These are phyloP conservation scores for Scheffersomyces lignicola DNA, from an alignment of 1,139 yeast genomes.

Conservation along the genomic window DNA sequence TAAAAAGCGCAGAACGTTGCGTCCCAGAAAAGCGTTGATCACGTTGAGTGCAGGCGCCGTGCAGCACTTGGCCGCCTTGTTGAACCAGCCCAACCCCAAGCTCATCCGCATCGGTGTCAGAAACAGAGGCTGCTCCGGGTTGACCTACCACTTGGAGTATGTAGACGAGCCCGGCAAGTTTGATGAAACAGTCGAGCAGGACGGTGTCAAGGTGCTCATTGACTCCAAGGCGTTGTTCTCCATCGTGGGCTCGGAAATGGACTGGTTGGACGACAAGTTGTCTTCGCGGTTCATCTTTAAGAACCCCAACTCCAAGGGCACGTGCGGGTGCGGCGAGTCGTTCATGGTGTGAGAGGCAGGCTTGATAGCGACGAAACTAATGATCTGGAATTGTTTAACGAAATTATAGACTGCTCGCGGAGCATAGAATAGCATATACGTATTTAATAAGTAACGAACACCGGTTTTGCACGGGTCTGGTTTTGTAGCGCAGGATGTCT, in stretches of 20 bases:
- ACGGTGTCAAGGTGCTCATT: constrained; percentile 87
- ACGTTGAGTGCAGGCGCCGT: constrained; percentile 75
- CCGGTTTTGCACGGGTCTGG: too few relatives aligned
- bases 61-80: constrained; percentile 61
- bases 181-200: constrained; percentile 90
- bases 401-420: neutral
- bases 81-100: constrained; percentile 83
- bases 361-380: neutral
- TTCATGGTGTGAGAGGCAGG: constrained; percentile 70
- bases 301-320: constrained; percentile 95
- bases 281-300: constrained; percentile 86
- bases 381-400: constrained; percentile 3
- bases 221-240: constrained; percentile 95
- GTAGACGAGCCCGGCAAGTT: constrained; percentile 88
- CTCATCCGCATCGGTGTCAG: constrained; percentile 90
- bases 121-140: constrained; percentile 95
- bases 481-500: too few relatives aligned
- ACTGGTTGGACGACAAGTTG: constrained; percentile 93
- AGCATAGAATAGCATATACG: constrained; percentile 2
- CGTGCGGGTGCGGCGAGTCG: constrained; percentile 98
- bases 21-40: constrained; percentile 85
- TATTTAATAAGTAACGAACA: neutral
- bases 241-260: constrained; percentile 97
- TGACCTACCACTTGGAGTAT: constrained; percentile 87
- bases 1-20: constrained; percentile 59